Evolutionary conservation across 345 rosid genomes (phyloP).

Genomic region (Hypericum androsaemum): DNA sequence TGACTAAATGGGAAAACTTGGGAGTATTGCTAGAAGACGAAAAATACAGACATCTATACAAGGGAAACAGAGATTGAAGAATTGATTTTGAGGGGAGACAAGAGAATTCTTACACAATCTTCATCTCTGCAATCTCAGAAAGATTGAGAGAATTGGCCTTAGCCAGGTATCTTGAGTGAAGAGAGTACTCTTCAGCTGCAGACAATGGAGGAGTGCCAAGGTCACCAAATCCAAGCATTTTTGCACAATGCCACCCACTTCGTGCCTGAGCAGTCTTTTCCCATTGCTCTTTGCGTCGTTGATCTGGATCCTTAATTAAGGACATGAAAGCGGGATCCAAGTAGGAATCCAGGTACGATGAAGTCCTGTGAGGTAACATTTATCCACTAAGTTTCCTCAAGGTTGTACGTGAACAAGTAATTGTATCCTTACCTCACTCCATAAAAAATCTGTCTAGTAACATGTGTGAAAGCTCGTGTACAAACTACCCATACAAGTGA

Average conservation of each 20-base stretch:
- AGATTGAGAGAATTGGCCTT: slow-evolving; percentile 88
- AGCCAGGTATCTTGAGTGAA: slow-evolving; percentile 88
- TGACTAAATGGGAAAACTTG: no score
- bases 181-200: slow-evolving; percentile 87
- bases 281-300: slow-evolving; percentile 91
- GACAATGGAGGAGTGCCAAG: slow-evolving; percentile 74
- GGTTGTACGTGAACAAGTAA: no score
- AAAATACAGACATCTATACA: no score
- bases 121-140: slow-evolving; percentile 97
- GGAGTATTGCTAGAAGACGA: no score
- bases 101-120: slow-evolving; percentile 64
- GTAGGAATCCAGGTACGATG: slow-evolving; percentile 67
- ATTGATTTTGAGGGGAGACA: background rate
- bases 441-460: no score
- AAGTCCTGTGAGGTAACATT: slow-evolving; percentile 46
- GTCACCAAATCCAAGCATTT: slow-evolving; percentile 85
- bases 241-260: slow-evolving; percentile 75
- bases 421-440: no score
- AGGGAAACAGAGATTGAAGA: no score
- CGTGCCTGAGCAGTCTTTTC: slow-evolving; percentile 82
- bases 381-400: slow-evolving; percentile 5
- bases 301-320: slow-evolving; percentile 88
- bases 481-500: no score
- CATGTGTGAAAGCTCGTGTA: no score
- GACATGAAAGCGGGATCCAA: slow-evolving; percentile 99